phyloP scores from a whole-genome alignment of 1,284 basidiomycete genomes.

The Pseudozyma thailandica region DNA sequence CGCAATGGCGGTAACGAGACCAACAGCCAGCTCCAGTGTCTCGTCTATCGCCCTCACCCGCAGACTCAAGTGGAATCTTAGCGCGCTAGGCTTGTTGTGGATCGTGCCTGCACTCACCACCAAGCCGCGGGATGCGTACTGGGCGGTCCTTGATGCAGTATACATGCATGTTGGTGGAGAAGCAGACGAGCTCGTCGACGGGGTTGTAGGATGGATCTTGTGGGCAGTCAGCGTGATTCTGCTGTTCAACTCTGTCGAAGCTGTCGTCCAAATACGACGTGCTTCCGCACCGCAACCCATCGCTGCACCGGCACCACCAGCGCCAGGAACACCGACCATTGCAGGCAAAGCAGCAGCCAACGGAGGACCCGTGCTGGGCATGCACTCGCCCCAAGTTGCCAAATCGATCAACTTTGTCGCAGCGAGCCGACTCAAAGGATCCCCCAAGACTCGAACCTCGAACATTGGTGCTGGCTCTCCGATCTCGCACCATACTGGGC shows the following conservation, averaged over 20 bases:
- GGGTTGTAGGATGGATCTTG: conserved; percentile 31
- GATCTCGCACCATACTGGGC: conserved; percentile 14
- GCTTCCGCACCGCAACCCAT: background rate
- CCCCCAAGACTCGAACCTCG: conserved; percentile 35
- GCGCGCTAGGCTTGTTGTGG: conserved; percentile 33
- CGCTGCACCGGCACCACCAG: background rate
- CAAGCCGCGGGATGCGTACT: conserved; percentile 29
- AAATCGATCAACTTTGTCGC: conserved; percentile 46
- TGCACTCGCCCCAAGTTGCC: conserved; percentile 34
- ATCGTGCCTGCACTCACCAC: conserved; percentile 25
- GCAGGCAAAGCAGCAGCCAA: background rate
- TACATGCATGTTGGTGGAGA: conserved; percentile 32
- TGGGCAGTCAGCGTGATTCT: conserved; percentile 44
- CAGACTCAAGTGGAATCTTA: conserved; percentile 36
- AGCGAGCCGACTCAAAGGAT: conserved; percentile 34
- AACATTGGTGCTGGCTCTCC: conserved; percentile 37
- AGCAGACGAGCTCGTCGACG: conserved; percentile 36
- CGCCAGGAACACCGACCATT: background rate
- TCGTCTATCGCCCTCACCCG: conserved; percentile 15
- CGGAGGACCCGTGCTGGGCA: conserved; percentile 14
- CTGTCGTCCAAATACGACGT: conserved; percentile 13
- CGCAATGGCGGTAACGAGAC: background rate
- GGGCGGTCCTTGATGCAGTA: conserved; percentile 33
- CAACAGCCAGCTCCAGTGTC: background rate
- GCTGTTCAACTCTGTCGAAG: conserved; percentile 43